Conservation (phyloP, 179 eudicot genomes). For the Heliamphora pulchella region DNA sequence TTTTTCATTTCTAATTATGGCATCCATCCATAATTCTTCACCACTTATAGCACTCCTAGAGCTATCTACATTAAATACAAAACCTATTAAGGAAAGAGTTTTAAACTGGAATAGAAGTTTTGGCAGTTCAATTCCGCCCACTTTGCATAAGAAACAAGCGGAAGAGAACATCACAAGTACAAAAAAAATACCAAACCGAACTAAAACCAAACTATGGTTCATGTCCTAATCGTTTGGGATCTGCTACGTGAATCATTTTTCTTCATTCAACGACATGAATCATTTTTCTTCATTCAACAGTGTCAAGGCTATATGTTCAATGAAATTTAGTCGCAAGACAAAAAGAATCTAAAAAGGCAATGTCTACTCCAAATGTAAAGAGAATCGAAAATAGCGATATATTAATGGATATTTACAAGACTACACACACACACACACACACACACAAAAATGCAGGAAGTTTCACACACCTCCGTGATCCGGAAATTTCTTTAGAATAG, state of each 20-base stretch:
- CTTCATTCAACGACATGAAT: too few species aligned
- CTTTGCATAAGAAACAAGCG: not conserved
- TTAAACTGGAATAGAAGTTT: not conserved
- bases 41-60: not conserved
- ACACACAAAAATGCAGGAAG: slow-evolving; percentile 6
- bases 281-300: too few species aligned
- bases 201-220: too few species aligned
- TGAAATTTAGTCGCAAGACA: too few species aligned
- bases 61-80: not conserved
- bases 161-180: not conserved
- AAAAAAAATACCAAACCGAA: not conserved
- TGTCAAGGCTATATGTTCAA: too few species aligned
- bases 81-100: not conserved
- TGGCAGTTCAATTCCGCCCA: not conserved
- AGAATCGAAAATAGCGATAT: not conserved
- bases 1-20: not conserved
- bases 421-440: too few species aligned
- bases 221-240: too few species aligned
- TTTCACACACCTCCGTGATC: slow-evolving; percentile 86
- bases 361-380: not conserved
- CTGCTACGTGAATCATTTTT: too few species aligned
- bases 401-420: not conserved
- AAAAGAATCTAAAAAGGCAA: too few species aligned
- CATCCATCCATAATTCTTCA: not conserved
- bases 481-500: slow-evolving; percentile 92